Conservation (phyloP, 306 rosid genomes). For the barrel medic (Medicago truncatula) region MtrunA17r5.0-ANR NC_053045.1:57675501-57676000, state of each 20-base stretch:
- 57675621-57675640: background rate
- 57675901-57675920: background rate
- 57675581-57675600: background rate
- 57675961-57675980: too few species aligned
- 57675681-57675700: conserved; percentile 9
- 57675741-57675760: conserved; percentile 19
- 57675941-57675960: too few species aligned
- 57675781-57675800: conserved; percentile 26
- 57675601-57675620: background rate
- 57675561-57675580: conserved; percentile 23
- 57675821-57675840: conserved; percentile 28
- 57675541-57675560: conserved; percentile 7
- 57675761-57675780: background rate
- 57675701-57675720: conserved; percentile 1
- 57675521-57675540: conserved; percentile 6
- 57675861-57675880: conserved; percentile 33
- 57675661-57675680: conserved; percentile 21
- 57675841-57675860: conserved; percentile 11
- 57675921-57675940: background rate
- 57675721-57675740: background rate
- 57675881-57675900: conserved; percentile 10
- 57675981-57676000: too few species aligned
- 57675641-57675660: conserved; percentile 15
- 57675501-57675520: conserved; percentile 4
- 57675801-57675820: conserved; percentile 33